Percentiles rank a stretch among this genome's conserved stretches.
Evolutionary conservation across 1,284 basidiomycete genomes (phyloP).

Genomic region (Cryptococcus sp.): DNA sequence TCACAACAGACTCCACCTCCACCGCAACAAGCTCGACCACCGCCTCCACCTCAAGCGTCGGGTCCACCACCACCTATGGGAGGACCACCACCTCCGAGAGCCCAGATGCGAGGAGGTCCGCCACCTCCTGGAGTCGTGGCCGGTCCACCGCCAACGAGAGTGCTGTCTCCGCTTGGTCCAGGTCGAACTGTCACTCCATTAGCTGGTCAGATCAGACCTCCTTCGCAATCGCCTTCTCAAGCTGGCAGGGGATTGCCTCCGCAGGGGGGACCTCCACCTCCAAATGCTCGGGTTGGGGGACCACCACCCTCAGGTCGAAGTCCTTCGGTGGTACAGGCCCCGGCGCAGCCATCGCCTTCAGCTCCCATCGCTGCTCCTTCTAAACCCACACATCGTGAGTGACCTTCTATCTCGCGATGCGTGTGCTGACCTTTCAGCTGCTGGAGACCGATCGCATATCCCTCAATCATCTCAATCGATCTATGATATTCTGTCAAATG

Average conservation of each 20-base stretch:
- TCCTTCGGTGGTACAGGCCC: slow-evolving; percentile 7
- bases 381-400: slow-evolving; percentile 76
- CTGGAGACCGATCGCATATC: slow-evolving; percentile 87
- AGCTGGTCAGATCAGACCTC: slow-evolving; percentile 5
- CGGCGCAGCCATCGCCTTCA: slow-evolving; percentile 13
- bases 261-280: slow-evolving; percentile 8
- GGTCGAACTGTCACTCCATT: background rate
- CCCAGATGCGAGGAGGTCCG: slow-evolving; percentile 42
- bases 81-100: slow-evolving; percentile 48
- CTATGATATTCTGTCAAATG: slow-evolving; percentile 61
- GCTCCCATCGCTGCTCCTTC: slow-evolving; percentile 35
- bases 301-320: slow-evolving; percentile 31
- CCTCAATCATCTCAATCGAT: slow-evolving; percentile 65
- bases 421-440: slow-evolving; percentile 53
- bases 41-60: slow-evolving; percentile 14
- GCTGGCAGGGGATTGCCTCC: background rate
- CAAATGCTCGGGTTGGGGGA: slow-evolving; percentile 16
- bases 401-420: background rate
- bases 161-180: slow-evolving; percentile 42
- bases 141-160: slow-evolving; percentile 50
- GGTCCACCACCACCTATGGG: slow-evolving; percentile 10
- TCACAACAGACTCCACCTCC: slow-evolving; percentile 16
- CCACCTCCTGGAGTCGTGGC: slow-evolving; percentile 45
- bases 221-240: slow-evolving; percentile 4
- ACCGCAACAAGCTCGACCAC: slow-evolving; percentile 25